Evolutionary conservation across 2,329 filamentous ascomycete species (phyloP).

Genomic region (Blumeria graminis): DNA sequence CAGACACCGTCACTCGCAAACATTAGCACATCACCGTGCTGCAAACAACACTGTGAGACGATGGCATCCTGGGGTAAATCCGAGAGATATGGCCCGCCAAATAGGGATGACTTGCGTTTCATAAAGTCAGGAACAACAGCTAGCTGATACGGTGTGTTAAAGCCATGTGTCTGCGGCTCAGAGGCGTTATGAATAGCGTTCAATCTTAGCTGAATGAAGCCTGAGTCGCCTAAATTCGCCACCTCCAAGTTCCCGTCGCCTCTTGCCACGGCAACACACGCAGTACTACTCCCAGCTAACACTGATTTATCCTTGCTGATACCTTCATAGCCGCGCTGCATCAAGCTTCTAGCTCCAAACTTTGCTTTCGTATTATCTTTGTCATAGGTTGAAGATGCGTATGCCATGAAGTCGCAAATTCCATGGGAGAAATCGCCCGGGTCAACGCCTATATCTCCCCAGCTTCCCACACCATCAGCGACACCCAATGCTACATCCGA

Average conservation of each 20-base stretch:
- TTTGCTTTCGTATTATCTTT: slow-evolving; percentile 10
- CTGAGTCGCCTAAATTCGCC: slow-evolving; percentile 88
- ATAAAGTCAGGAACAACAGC: slow-evolving; percentile 66
- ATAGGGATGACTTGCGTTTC: slow-evolving; percentile 55
- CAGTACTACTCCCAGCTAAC: slow-evolving; percentile 70
- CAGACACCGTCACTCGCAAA: slow-evolving; percentile 89
- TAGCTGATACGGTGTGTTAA: slow-evolving; percentile 93
- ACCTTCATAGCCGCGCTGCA: slow-evolving; percentile 66
- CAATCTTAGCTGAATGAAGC: slow-evolving; percentile 65
- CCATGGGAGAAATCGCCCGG: slow-evolving; percentile 89
- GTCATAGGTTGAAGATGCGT: slow-evolving; percentile 27
- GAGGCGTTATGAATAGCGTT: slow-evolving; percentile 71
- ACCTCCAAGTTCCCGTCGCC: slow-evolving; percentile 56
- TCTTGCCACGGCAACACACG: slow-evolving; percentile 59
- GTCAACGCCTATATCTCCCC: slow-evolving; percentile 79
- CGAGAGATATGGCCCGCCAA: slow-evolving; percentile 58
- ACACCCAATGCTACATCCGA: slow-evolving; percentile 62
- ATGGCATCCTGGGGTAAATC: slow-evolving; percentile 71
- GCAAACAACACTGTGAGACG: slow-evolving; percentile 48
- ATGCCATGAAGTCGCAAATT: slow-evolving; percentile 80
- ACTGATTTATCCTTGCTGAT: slow-evolving; percentile 53
- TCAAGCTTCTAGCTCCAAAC: slow-evolving; percentile 40
- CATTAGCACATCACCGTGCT: slow-evolving; percentile 80
- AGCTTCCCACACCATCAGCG: slow-evolving; percentile 86
- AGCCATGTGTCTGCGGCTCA: slow-evolving; percentile 75